Percentiles rank a stretch among this genome's conserved stretches.
These are phyloP conservation scores for Aureobasidium subglaciale DNA, from an alignment of 2,329 filamentous ascomycete species.

Conservation along the genomic window DNA sequence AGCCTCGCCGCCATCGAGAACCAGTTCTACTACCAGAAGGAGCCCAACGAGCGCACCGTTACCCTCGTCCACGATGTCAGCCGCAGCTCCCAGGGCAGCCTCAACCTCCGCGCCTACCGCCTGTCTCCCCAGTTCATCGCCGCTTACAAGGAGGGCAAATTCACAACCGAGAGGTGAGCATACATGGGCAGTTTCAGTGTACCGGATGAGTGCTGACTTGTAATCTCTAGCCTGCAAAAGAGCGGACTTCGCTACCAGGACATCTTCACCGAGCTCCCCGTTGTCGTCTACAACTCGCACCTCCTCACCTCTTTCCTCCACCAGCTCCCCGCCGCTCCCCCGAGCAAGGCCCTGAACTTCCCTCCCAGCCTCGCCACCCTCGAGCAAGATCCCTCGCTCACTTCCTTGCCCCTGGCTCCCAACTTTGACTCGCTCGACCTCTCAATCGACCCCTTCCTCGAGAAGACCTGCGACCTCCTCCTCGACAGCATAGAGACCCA, in stretches of 20 bases:
- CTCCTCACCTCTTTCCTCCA: conserved; percentile 92
- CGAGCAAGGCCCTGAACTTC: conserved; percentile 57
- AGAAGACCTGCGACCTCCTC: conserved; percentile 95
- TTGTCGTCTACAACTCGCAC: conserved; percentile 92
- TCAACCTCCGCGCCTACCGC: conserved; percentile 86
- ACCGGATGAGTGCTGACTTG: conserved; percentile 26
- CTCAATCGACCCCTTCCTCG: conserved; percentile 92
- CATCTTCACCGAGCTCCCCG: conserved; percentile 82
- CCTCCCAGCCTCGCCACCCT: conserved; percentile 75
- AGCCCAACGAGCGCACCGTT: conserved; percentile 76
- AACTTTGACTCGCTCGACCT: conserved; percentile 87
- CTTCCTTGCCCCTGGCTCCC: conserved; percentile 64
- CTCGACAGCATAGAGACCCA: conserved; percentile 96
- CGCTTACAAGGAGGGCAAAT: conserved; percentile 94
- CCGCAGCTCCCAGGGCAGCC: conserved; percentile 83
- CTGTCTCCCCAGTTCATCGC: conserved; percentile 81
- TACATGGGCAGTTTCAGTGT: too few relatives aligned
- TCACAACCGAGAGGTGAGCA: conserved; percentile 85
- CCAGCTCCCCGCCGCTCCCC: conserved; percentile 67
- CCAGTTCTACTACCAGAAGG: conserved; percentile 94
- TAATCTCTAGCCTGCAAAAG: conserved; percentile 69
- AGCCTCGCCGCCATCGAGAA: conserved; percentile 95
- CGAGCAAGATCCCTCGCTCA: conserved; percentile 54
- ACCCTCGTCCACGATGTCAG: conserved; percentile 92
- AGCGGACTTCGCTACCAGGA: conserved; percentile 90